Conservation (phyloP, 73 alveolate genomes). For the Blepharisma japonicum region DNA sequence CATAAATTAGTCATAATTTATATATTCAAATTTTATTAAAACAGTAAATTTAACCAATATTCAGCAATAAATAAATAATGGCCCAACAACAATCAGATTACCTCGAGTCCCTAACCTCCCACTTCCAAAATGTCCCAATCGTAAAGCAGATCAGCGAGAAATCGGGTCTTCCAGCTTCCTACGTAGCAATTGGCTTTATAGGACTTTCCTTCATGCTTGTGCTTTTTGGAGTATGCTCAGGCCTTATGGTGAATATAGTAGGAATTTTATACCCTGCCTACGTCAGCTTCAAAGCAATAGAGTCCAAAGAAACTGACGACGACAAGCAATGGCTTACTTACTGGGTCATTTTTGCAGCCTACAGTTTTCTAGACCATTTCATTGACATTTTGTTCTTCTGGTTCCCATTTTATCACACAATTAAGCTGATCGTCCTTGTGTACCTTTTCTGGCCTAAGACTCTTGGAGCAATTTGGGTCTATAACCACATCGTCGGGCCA, state of each 20-base stretch:
- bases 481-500: conserved; percentile 30
- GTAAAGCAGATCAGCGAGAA: background rate
- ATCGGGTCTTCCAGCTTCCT: background rate
- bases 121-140: background rate
- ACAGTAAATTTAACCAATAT: too few species aligned
- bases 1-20: too few species aligned
- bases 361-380: conserved; percentile 63
- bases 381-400: conserved; percentile 61
- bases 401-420: conserved; percentile 77
- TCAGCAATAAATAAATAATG: too few species aligned
- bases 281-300: conserved; percentile 81
- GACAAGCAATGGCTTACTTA: conserved; percentile 86
- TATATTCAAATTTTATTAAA: too few species aligned
- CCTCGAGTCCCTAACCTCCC: background rate
- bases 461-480: conserved; percentile 53
- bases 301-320: conserved; percentile 55
- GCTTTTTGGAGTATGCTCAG: conserved; percentile 62
- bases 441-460: conserved; percentile 80
- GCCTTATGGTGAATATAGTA: conserved; percentile 64
- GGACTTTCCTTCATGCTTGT: conserved; percentile 13
- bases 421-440: conserved; percentile 66
- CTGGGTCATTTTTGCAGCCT: conserved; percentile 77
- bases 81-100: too few species aligned
- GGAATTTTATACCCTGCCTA: conserved; percentile 85
- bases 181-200: background rate